Base-by-base conservation (phyloP, 805 yeast species). In the Candida yuanshanica region DNA sequence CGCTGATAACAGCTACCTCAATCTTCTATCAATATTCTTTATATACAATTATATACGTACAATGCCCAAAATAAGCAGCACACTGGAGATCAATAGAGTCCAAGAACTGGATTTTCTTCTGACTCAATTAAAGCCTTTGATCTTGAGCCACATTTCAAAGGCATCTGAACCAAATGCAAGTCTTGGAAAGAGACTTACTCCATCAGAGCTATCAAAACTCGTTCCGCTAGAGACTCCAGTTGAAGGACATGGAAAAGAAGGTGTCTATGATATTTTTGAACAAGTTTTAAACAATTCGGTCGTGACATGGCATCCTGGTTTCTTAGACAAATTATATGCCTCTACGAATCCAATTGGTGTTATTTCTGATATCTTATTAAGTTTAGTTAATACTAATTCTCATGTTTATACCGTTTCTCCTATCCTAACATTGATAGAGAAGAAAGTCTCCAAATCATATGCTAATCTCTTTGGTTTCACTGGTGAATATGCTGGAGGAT, bases 371-470 rank as follows among this genome's bases (percentile, higher is more conserved):
- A 44, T 86, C 38, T 58, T 86, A 4, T 64, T 86, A 39, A 77
- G 87, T 24, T 63, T 81, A 9, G 65, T 86, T 41, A 86, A 87
- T 63, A 87, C 95, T 3, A 87, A 87, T 60, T 79, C 90, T 2
- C 95, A 86, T 57, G 95, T 87, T 1, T 86, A 75, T 55, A 83
- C 90, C 0, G 95, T 87, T 1, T 80, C 91, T 4, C 95, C 95
- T 0, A 84, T 83, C 1, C 64, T 87, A 36, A 78, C 91, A 0
- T 71, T 83, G 13, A 76, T 87, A 40, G 95, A 86, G 56, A 81
- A 81, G 60, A 70, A 68, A 43, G 79, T 83, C 24, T 78, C 81
- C 12, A 72, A 69, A 35, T 74, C 78, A 41, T 87, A 87, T 55
- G 95, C 95, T 5, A 56, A 62, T 34, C 47, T 81, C 53, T 85